phyloP scores from a whole-genome alignment of 148 eudicot species.

The Talinum fruticosum region DNA sequence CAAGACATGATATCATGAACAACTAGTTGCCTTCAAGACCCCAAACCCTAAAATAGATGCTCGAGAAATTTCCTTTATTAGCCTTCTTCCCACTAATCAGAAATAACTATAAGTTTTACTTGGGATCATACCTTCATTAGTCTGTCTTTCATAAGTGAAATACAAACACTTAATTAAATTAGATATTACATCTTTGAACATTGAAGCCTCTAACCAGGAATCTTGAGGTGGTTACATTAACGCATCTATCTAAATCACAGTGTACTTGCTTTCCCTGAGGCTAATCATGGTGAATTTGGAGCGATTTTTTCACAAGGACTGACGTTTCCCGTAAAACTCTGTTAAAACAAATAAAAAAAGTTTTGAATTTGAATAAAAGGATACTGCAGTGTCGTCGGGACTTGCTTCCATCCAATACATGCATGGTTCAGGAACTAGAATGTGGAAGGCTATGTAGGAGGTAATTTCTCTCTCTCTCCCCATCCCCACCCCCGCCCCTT shows the following conservation, averaged over 20 bases:
- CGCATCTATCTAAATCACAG: neutral
- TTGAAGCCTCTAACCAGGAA: slow-evolving; percentile 1
- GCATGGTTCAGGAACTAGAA: neutral
- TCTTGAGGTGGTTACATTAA: neutral
- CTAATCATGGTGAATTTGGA: neutral
- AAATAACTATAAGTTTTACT: neutral
- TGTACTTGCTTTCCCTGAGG: neutral
- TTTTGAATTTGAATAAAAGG: neutral
- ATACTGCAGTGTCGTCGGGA: neutral
- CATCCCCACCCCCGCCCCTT: too few relatives aligned
- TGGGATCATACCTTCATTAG: neutral
- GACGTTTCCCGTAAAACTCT: neutral
- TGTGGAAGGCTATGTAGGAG: neutral
- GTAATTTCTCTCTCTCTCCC: too few relatives aligned
- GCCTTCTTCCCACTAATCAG: neutral
- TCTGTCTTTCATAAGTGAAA: slow-evolving; percentile 6
- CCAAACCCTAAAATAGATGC: neutral
- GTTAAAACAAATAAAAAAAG: neutral
- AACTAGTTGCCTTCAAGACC: neutral
- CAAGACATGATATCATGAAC: neutral
- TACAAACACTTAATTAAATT: neutral
- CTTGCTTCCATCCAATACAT: neutral
- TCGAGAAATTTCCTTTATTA: neutral
- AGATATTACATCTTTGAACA: neutral
- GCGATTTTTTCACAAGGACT: neutral